Base-by-base conservation (phyloP, 257 asterid genomes). In the Paraleonurus japonicus region DNA sequence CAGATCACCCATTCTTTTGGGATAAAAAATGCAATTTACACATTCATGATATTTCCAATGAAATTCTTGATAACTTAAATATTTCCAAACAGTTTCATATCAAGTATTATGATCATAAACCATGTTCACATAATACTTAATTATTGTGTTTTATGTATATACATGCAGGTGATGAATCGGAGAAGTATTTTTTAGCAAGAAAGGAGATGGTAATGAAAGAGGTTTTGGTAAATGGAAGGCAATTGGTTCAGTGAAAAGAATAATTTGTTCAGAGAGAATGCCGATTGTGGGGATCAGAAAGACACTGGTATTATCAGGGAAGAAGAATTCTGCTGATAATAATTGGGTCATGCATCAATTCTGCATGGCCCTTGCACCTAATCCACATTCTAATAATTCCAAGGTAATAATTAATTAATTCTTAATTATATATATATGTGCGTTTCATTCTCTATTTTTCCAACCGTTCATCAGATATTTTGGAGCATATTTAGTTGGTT, bases 301-400 rank as follows among this genome's bases (percentile, higher is more conserved):
- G 66, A 76, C 85, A n/a, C 68, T 85, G 0, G 84, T 87, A 1
- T 89, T 84, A 75, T 73, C 82, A 54, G 10, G 20, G 3, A 23
- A 23, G 7, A 75, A 72, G 66, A 71, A 65, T 61, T 4, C 23
- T 37, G 45, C 1, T 16, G 76, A 57, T 50, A 82, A 92, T 17
- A 75, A 81, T 51, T 89, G 94, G 94, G 57, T 83, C 74, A 89
- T 89, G 96, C 92, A 85, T 59, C 86, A 81, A 19, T 89, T 84
- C 76, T 85, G 78, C 78, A 77, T 89, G 53, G 83, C 84, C 26
- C 64, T 72, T 22, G 17, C 85, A 0, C 78, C 70, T 69, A 74
- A 70, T 32, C 7, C 74, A 17, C 9, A 33, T 61, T n/a, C 22
- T 20, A 64, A 35, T 2, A 79, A 51, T 59, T 51, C 60, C 57